A percentile compares a stretch with the other conserved stretches of the same genome.
Conservation (phyloP, 805 yeast species). For the Schwanniomyces yamadae region DNA sequence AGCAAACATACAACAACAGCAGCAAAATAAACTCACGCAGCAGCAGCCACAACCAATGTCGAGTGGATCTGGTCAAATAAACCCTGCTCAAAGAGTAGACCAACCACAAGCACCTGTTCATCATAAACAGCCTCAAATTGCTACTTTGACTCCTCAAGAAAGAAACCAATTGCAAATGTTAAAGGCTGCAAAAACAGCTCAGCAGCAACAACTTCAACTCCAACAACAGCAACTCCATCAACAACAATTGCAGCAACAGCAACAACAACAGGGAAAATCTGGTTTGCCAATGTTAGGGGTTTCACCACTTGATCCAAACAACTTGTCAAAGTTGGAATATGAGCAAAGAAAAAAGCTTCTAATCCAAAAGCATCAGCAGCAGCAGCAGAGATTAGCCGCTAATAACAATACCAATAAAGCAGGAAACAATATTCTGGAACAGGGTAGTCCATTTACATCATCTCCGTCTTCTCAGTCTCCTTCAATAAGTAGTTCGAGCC, state of each 20-base stretch:
- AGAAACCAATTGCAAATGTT: constrained; percentile 40
- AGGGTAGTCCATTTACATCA: constrained; percentile 4
- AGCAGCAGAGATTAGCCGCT: constrained; percentile 14
- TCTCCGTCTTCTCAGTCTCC: constrained; percentile 2
- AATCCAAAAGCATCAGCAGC: constrained; percentile 32
- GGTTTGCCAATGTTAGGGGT: constrained; percentile 9
- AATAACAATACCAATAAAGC: constrained; percentile 1
- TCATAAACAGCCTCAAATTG: constrained; percentile 27
- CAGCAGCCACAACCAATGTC: constrained; percentile 19
- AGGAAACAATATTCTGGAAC: not conserved
- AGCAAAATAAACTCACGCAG: constrained; percentile 34
- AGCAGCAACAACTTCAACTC: constrained; percentile 24
- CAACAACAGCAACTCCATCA: constrained; percentile 21
- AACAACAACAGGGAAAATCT: constrained; percentile 8
- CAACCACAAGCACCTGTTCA: constrained; percentile 6
- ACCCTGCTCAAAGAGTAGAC: constrained; percentile 3
- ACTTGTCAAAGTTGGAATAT: constrained; percentile 30
- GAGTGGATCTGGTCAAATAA: constrained; percentile 1
- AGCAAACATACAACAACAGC: constrained; percentile 56
- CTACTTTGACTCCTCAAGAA: constrained; percentile 44
- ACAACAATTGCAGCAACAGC: constrained; percentile 17
- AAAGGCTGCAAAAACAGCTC: constrained; percentile 34
- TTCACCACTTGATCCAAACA: constrained; percentile 19
- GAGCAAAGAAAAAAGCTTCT: constrained; percentile 37
- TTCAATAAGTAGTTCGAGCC: not conserved